These are phyloP conservation scores for Paramecium caudatum DNA, from an alignment of 73 alveolate species.

Conservation along the genomic window DNA sequence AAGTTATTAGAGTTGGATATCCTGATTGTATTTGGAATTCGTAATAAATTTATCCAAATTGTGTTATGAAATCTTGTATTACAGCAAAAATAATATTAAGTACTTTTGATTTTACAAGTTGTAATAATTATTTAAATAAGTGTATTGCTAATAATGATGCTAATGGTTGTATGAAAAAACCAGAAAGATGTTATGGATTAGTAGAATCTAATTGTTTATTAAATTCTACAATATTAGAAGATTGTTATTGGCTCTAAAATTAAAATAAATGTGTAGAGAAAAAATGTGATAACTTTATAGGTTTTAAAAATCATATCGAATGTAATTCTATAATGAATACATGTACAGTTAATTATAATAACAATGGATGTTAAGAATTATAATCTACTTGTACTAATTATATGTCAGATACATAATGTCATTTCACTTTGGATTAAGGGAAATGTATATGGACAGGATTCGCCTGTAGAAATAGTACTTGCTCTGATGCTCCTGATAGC, in stretches of 20 bases:
- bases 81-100: background rate
- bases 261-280: background rate
- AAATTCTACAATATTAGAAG: background rate
- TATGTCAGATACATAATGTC: background rate
- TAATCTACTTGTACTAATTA: background rate
- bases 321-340: background rate
- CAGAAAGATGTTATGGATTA: background rate
- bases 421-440: background rate
- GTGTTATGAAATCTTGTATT: background rate
- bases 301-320: background rate
- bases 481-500: constrained; percentile 8
- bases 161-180: background rate
- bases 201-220: background rate
- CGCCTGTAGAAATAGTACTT: constrained; percentile 1
- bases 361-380: background rate
- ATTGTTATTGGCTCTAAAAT: constrained; percentile 57
- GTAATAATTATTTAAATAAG: background rate
- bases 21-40: background rate
- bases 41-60: too few relatives aligned
- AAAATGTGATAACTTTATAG: background rate
- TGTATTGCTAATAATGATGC: background rate
- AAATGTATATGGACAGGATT: constrained; percentile 30
- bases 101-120: background rate
- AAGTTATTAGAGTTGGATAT: background rate
- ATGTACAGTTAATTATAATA: background rate